Evolutionary conservation across 2,329 filamentous ascomycete genomes (phyloP), one percentile per base, ranked within the genome.

Genomic region (Cladophialophora immunda): DNA sequence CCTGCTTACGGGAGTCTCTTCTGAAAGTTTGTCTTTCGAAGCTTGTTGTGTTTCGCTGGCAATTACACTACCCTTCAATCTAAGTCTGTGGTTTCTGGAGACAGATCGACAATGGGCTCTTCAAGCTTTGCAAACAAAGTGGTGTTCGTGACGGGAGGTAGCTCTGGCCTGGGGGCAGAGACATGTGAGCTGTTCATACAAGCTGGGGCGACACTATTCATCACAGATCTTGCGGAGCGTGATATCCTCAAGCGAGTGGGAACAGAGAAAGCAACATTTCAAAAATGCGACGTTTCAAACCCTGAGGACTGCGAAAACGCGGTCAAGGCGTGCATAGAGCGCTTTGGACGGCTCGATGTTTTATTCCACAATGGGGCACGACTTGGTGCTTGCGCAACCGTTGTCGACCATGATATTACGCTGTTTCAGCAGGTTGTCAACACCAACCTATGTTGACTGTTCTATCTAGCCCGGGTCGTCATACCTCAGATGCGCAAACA

Each of bases 321-420:
- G 0, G 55, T 69, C 15, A 34, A 45, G 9, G 52, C 59, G 45
- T 69, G 67, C 36, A 47, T 69, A 15, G 45, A 56, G n/a, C 3
- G 54, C 15, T 58, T 55, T 29, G 67, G 67, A 3, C 45, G 93
- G 53, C 81, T 94, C 1, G 93, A 97, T 78, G 84, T 97, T 76
- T 92, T 97, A 74, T 97, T 97, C 88, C 97, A 97, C 88, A 97
- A 97, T 78, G 30, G 92, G 97, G 75, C 82, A 96, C 71, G 97
- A 94, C 3, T 92, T 96, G 69, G 89, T n/a, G n/a, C n/a, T n/a
- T n/a, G n/a, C n/a, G n/a, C n/a, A n/a, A n/a, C n/a, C n/a, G n/a
- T n/a, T n/a, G n/a, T n/a, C n/a, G n/a, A n/a, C n/a, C n/a, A n/a
- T n/a, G n/a, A n/a, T n/a, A n/a, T n/a, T n/a, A n/a, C 88, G 78